Conservation (phyloP, 2,329 filamentous ascomycete species). For the Botryosphaeria agaves region DNA sequence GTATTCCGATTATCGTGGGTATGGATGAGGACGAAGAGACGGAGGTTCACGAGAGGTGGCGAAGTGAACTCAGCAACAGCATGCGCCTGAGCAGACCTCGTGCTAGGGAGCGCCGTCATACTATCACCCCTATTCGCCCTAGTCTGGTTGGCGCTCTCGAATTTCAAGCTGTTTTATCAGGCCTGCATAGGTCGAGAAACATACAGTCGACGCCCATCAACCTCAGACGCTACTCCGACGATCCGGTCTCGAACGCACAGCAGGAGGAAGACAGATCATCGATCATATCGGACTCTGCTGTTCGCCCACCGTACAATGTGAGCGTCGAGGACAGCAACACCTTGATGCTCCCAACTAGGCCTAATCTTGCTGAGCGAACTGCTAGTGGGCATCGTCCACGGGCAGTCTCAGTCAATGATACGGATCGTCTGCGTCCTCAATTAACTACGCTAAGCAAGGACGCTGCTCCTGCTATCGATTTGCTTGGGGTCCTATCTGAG, state of each 20-base stretch:
- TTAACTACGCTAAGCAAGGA: conserved; percentile 4
- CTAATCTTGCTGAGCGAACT: conserved; percentile 13
- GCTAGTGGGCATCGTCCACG: conserved; percentile 16
- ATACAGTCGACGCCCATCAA: conserved; percentile 53
- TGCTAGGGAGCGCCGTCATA: conserved; percentile 48
- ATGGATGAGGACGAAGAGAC: conserved; percentile 40
- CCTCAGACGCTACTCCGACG: conserved; percentile 52
- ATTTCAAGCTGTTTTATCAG: conserved; percentile 80
- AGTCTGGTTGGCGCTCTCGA: conserved; percentile 88
- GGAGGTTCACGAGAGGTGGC: conserved; percentile 43
- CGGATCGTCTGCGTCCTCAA: conserved; percentile 7
- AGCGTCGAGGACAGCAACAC: conserved; percentile 6
- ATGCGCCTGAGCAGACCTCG: conserved; percentile 71
- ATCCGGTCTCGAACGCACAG: conserved; percentile 28
- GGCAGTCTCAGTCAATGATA: conserved; percentile 43
- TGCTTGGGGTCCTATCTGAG: conserved; percentile 16
- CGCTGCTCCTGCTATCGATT: conserved; percentile 16
- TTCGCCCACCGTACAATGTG: conserved; percentile 19
- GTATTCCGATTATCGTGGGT: conserved; percentile 30
- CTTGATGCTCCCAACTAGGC: conserved; percentile 10
- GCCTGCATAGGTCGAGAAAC: conserved; percentile 66
- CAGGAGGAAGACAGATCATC: conserved; percentile 30
- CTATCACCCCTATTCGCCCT: conserved; percentile 72
- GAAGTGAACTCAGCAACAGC: conserved; percentile 75
- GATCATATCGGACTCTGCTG: conserved; percentile 28